Base-by-base conservation (phyloP, 2,329 filamentous ascomycete genomes). In the Epichloe scottii region DNA sequence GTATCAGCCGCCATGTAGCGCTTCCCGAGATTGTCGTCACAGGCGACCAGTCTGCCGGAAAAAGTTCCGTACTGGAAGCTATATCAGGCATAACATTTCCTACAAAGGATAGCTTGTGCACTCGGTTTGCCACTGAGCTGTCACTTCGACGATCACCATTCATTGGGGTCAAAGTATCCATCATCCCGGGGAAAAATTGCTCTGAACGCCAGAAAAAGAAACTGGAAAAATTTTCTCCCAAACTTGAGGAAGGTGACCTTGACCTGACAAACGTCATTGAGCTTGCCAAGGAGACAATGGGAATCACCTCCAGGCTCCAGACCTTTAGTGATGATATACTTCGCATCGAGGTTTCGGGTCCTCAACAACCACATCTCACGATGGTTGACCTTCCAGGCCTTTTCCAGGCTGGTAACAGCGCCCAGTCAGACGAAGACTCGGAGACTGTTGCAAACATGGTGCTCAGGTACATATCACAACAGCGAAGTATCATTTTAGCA, bases 61-160 rank as follows among this genome's bases (percentile, higher is more conserved):
- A 85, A 60, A 82, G 77, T 50, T 83, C 79, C 0, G 78, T 84
- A 0, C 71, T 85, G 0, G 78, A 85, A 57, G 81, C 78, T 1
- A 78, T 85, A 40, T 81, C 80, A 0, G 72, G 77, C 5, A 70
- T 85, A 1, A 69, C 72, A 0, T 85, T 85, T 54, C 80, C 80
- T 0, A 66, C 70, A 17, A 77, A 78, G 26, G 75, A 77, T 48
- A 76, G 71, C 34, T 59, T 82, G 0, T 84, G 80, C 61, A 84
- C 81, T 0, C 71, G 77, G 0, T 84, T 84, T 54, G 74, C 80
- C 0, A 85, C 79, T 0, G 78, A 85, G 60, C 65, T 84, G 19
- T 69, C 80, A 15, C 68, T 84, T 5, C 72, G 79, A 17, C 70
- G 72, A n/a, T 64, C 63, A 3, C n/a, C 62, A 0, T 47, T 62